Base-by-base conservation (phyloP, 257 asterid genomes). In the Euphrasia confusa region DNA sequence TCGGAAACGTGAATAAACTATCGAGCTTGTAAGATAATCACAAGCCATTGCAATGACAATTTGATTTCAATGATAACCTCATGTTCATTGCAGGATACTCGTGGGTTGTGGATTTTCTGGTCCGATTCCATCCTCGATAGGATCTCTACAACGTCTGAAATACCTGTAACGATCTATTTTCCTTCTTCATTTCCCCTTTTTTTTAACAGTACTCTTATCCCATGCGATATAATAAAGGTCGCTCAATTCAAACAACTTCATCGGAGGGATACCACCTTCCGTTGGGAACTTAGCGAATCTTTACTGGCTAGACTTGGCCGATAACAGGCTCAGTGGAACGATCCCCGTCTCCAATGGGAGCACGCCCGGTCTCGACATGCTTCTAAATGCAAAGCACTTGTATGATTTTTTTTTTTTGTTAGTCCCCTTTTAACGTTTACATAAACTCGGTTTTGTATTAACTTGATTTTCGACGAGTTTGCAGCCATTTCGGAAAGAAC, bases 401-500 rank as follows among this genome's bases (percentile, higher is more conserved):
- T 93, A 83, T 4, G 84, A 62, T 26, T 54, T 32, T 26, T 68
- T 53, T 26, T 54, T 32, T 26, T 73, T 21, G 1, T 21, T 53
- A 8, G 9, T 58, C 5, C 37, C 8, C 13, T 12, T 44, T 50
- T 26, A 4, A 27, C 10, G 1, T 13, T 56, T 56, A 4, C 6
- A 82, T 64, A 26, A 54, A 15, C 3, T 45, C 55, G 56, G 10
- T 45, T 39, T 67, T 2, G 55, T 5, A 1, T 50, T 50, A 14
- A 50, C 12, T 12, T 39, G 15, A 35, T 6, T 15, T 4, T 49
- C 35, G 7, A 50, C 49, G 14, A 58, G 17, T 39, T 30, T 49
- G 78, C 86, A 93, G 99, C 82, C 97, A 93, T 78, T 78, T 89
- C 14, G 97, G 95, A 58, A 83, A 80, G 53, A 93, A 93, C 68